These are phyloP conservation scores for Schwanniomyces vanrijiae DNA, from an alignment of 805 yeast species.

Conservation along the genomic window DNA sequence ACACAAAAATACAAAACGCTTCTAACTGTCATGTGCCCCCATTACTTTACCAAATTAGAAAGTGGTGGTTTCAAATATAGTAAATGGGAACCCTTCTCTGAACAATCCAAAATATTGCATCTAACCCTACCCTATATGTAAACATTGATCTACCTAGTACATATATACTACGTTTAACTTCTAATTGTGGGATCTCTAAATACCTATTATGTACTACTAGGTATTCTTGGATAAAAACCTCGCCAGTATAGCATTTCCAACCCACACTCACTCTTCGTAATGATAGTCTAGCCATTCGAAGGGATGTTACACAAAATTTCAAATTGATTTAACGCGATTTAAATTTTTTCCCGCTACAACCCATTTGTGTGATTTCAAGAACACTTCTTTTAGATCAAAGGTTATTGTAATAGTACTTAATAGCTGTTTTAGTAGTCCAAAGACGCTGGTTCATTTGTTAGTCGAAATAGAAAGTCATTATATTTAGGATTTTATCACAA, in stretches of 20 bases:
- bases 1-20: too few species aligned
- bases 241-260: not conserved
- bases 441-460: not conserved
- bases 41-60: not conserved
- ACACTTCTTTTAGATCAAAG: not conserved
- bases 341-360: slow-evolving; percentile 6
- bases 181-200: too few species aligned
- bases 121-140: not conserved
- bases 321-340: slow-evolving; percentile 5
- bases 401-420: not conserved
- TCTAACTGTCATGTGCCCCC: not conserved
- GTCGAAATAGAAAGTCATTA: not conserved
- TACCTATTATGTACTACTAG: not conserved
- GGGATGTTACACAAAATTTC: slow-evolving; percentile 6
- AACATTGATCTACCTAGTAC: too few species aligned
- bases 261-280: not conserved
- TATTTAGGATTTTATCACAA: not conserved
- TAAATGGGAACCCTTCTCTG: not conserved
- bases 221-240: not conserved
- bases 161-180: too few species aligned
- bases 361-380: not conserved
- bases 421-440: not conserved
- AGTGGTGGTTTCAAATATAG: not conserved
- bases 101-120: not conserved
- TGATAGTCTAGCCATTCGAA: not conserved